phyloP scores from a whole-genome alignment of 2,329 filamentous ascomycete species.

The Phaeosphaeria sp. region DNA sequence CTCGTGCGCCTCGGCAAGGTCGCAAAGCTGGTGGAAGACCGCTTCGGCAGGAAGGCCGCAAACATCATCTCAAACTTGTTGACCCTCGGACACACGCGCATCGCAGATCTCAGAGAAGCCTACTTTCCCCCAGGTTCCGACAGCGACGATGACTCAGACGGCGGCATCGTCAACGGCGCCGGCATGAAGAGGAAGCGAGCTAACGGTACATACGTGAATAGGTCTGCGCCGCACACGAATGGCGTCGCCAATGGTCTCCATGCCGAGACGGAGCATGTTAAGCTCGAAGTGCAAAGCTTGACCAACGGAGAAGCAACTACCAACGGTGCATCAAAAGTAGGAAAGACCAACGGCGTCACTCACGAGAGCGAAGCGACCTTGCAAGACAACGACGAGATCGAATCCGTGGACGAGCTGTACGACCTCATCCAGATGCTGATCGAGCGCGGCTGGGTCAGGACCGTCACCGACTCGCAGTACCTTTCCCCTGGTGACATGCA shows the following conservation, averaged over 20 bases:
- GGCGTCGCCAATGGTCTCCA: slow-evolving; percentile 17
- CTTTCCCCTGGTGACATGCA: slow-evolving; percentile 63
- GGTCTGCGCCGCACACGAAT: slow-evolving; percentile 18
- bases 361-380: slow-evolving; percentile 16
- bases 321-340: not conserved
- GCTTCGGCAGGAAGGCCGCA: slow-evolving; percentile 76
- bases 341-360: slow-evolving; percentile 14
- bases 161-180: slow-evolving; percentile 30
- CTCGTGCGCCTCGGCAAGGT: slow-evolving; percentile 83
- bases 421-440: slow-evolving; percentile 59
- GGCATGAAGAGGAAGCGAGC: slow-evolving; percentile 30
- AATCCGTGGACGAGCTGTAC: slow-evolving; percentile 50
- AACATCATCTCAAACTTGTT: slow-evolving; percentile 78
- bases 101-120: slow-evolving; percentile 72
- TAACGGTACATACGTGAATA: slow-evolving; percentile 30
- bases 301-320: slow-evolving; percentile 6
- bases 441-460: slow-evolving; percentile 70
- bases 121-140: slow-evolving; percentile 54
- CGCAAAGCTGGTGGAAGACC: slow-evolving; percentile 73
- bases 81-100: slow-evolving; percentile 76
- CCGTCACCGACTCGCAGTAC: slow-evolving; percentile 59
- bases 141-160: slow-evolving; percentile 44
- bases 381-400: slow-evolving; percentile 40
- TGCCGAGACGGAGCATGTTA: slow-evolving; percentile 13
- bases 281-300: slow-evolving; percentile 4